Evolutionary conservation across 2,329 filamentous ascomycete genomes (phyloP), one percentile per base, ranked within the genome.

Genomic region (Trichoderma arundinaceum): DNA sequence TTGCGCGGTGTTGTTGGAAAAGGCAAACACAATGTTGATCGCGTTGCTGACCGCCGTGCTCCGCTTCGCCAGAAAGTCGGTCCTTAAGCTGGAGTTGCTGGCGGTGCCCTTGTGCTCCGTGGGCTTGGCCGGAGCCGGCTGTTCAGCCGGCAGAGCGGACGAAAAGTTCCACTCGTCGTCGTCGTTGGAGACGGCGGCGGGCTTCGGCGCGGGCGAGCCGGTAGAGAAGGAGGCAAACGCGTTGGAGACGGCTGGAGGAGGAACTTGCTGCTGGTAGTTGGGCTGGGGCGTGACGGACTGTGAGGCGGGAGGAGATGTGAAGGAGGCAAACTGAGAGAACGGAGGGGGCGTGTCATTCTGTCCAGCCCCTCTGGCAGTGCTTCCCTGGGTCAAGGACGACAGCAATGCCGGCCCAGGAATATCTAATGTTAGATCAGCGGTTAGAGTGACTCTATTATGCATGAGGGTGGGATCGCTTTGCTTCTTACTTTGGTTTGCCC

Each of bases 101-200:
- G 97, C 86, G 3, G 83, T 84, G 19, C 90, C 80, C 54, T 86
- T 86, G 69, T 92, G 86, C 58, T 87, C 84, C 60, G 79, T 83
- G 1, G 89, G 87, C 39, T 87, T 83, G 67, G 78, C 72, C 17
- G 82, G 73, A 12, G 7, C 22, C 13, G 59, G 33, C 13, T 41
- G 73, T 67, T 86, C 82, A 2, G 82, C 77, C 33, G 94, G 94
- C 13, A 97, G 83, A 0, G 94, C 90, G 0, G 94, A 98, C 3
- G 92, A 88, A 76, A 98, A 98, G 28, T 88, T 91, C 94, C 94
- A 98, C 74, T 98, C 94, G 69, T 98, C 94, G 58, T 97, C 94
- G 52, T 91, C 87, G 58, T 81, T 81, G 7, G 79, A 73, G 8
- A 72, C 69, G 3, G 79, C 62, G 0, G 75, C 62, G 2, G 74